Evolutionary conservation across 305 asterid genomes (phyloP).

Genomic region (Withania somnifera): DNA sequence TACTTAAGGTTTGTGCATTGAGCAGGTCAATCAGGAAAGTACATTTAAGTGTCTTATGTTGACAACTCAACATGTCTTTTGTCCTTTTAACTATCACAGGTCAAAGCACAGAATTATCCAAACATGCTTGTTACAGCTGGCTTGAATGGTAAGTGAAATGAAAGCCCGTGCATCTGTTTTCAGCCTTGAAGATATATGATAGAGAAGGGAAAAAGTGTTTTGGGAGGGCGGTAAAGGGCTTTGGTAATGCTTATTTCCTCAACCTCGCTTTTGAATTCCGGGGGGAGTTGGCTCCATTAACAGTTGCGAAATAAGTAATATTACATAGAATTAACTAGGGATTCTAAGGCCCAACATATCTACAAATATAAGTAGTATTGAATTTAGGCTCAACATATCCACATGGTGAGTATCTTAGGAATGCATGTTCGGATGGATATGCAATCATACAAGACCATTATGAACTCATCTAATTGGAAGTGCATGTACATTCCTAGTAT

Average conservation of each 20-base stretch:
- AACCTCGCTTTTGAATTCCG: background rate
- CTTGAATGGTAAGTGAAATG: constrained; percentile 58
- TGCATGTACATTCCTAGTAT: background rate
- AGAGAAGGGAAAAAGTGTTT: background rate
- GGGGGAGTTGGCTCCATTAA: background rate
- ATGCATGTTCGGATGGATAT: background rate
- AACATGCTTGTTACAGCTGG: constrained; percentile 83
- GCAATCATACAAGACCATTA: background rate
- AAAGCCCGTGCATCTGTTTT: background rate
- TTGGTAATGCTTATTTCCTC: background rate
- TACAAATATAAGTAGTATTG: background rate
- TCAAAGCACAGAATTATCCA: constrained; percentile 67
- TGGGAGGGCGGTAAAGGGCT: background rate
- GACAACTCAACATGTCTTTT: background rate
- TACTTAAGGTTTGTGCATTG: background rate
- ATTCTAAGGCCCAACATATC: background rate
- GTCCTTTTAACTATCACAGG: constrained; percentile 27
- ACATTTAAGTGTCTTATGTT: background rate
- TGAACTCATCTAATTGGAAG: background rate
- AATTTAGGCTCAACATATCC: background rate
- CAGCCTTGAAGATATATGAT: background rate
- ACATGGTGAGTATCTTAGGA: background rate
- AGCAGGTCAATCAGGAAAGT: background rate
- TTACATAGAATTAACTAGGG: background rate
- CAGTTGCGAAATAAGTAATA: background rate